These are phyloP conservation scores for Colletotrichum tamarilloi DNA, from an alignment of 2,329 filamentous ascomycete genomes.

Conservation along the genomic window DNA sequence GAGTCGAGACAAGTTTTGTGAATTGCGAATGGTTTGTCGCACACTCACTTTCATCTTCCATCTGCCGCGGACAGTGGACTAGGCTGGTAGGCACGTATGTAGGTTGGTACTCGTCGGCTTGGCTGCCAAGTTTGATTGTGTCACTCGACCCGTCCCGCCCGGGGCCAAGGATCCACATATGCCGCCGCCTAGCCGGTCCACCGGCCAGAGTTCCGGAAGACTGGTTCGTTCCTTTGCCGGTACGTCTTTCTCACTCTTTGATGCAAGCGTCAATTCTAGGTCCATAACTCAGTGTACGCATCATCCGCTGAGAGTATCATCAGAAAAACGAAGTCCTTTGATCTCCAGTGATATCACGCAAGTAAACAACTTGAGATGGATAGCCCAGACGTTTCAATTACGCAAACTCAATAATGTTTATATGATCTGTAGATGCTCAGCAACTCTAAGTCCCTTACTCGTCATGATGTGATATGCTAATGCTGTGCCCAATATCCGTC, in stretches of 20 bases:
- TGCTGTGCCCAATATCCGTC: slow-evolving; percentile 3
- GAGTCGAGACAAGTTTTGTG: background rate
- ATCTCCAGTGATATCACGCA: background rate
- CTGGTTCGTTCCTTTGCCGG: slow-evolving; percentile 13
- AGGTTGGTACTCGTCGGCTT: background rate
- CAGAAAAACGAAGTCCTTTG: background rate
- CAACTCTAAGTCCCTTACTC: slow-evolving; percentile 16
- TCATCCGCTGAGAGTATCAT: background rate
- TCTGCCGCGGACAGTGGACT: background rate
- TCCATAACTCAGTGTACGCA: background rate
- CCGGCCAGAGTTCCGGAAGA: background rate
- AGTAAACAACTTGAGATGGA: background rate
- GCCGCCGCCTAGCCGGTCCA: slow-evolving; percentile 16
- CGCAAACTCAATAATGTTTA: background rate
- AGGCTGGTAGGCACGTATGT: background rate
- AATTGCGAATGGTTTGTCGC: background rate
- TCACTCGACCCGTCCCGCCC: slow-evolving; percentile 24
- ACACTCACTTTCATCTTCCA: background rate
- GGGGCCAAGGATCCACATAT: slow-evolving; percentile 20
- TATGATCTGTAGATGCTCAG: slow-evolving; percentile 10
- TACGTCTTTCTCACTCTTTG: slow-evolving; percentile 6
- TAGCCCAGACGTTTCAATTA: background rate
- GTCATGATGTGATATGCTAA: slow-evolving; percentile 17
- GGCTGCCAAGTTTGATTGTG: slow-evolving; percentile 11
- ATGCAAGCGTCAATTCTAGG: background rate